Percentiles rank a stretch among this genome's conserved stretches.
These are phyloP conservation scores for Hanseniaspora taiwanica DNA, from an alignment of 805 yeast genomes.

Conservation along the genomic window DNA sequence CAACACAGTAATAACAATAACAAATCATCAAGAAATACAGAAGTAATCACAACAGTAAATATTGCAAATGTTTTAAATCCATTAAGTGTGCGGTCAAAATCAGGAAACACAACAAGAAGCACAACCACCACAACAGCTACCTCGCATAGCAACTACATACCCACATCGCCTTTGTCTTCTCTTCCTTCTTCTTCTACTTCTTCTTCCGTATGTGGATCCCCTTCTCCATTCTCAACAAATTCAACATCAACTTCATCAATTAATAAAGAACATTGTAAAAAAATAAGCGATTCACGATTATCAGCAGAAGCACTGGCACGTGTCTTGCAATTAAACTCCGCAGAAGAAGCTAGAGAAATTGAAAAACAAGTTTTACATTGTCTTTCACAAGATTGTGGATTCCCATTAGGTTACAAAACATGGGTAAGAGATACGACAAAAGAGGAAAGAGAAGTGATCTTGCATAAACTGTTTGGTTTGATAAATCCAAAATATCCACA, in stretches of 20 bases:
- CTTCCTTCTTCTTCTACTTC: not conserved
- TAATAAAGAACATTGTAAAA: constrained; percentile 4
- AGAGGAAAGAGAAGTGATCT: constrained; percentile 33
- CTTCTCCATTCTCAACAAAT: not conserved
- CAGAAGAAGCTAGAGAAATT: constrained; percentile 41
- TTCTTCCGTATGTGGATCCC: not conserved
- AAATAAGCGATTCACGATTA: constrained; percentile 38
- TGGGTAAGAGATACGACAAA: constrained; percentile 74
- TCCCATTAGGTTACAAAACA: constrained; percentile 62
- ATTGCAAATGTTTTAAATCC: too few species aligned
- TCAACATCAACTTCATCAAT: not conserved
- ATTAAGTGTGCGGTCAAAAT: not conserved
- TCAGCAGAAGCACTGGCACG: constrained; percentile 43
- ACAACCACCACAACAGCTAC: not conserved
- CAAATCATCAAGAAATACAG: too few species aligned
- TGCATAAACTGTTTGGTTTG: constrained; percentile 33
- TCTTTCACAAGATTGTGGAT: constrained; percentile 45
- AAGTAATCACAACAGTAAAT: too few species aligned
- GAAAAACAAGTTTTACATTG: constrained; percentile 41
- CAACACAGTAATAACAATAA: too few species aligned
- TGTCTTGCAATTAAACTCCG: constrained; percentile 34
- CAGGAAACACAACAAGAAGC: not conserved
- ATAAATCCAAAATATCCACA: constrained; percentile 38
- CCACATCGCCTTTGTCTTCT: not conserved
- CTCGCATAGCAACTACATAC: not conserved